Conservation (phyloP, 176 grass and related monocot species). For the Aegilops bicornis region DNA sequence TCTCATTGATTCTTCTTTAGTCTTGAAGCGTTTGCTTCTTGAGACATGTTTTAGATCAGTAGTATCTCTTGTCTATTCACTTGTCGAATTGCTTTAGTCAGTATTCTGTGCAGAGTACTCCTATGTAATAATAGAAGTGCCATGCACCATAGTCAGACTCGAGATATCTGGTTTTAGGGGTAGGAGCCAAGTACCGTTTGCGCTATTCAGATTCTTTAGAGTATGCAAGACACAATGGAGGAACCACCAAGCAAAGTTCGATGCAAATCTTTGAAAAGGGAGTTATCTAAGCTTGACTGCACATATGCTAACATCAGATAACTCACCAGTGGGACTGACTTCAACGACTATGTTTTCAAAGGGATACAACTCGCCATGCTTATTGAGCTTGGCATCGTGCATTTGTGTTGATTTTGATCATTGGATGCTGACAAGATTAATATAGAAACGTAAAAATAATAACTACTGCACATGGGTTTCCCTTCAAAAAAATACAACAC, state of each 20-base stretch:
- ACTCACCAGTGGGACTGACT: constrained; percentile 27
- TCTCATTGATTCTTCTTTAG: too few species aligned
- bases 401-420: constrained; percentile 13
- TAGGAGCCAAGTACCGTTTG: too few species aligned
- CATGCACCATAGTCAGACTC: too few species aligned
- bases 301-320: constrained; percentile 43
- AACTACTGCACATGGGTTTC: neutral
- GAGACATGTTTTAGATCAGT: too few species aligned
- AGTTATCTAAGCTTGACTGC: constrained; percentile 37
- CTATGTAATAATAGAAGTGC: too few species aligned
- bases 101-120: too few species aligned
- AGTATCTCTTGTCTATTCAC: too few species aligned
- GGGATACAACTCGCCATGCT: constrained; percentile 23
- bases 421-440: neutral
- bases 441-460: neutral
- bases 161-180: too few species aligned
- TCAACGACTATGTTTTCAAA: constrained; percentile 31
- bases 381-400: neutral
- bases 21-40: too few species aligned
- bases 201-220: too few species aligned
- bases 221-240: too few species aligned
- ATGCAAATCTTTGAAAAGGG: constrained; percentile 27
- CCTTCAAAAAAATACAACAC: neutral
- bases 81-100: too few species aligned
- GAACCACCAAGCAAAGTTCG: neutral